Base-by-base conservation (phyloP, 2,329 filamentous ascomycete genomes). In the Talaromyces marneffei region DNA sequence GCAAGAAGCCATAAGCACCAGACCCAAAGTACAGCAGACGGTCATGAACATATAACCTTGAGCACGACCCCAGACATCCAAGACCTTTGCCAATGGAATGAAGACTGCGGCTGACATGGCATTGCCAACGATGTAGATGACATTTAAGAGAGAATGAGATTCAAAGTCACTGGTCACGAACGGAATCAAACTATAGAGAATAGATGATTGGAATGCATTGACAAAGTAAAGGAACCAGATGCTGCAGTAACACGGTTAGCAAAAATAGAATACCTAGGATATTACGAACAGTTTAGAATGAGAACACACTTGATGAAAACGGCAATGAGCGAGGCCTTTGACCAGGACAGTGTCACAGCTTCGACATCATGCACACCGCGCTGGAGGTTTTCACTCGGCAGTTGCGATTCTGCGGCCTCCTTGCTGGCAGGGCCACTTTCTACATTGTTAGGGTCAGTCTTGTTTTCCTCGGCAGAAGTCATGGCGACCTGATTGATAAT, bases 1-100 rank as follows among this genome's bases (percentile, higher is more conserved):
- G 70, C 83, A 86, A 3, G 75, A 76, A 2, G 86, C 86, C 74
- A 87, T 85, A 75, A 88, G 80, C 64, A 85, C 75, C 37, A 86
- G 73, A 20, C 67, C 78, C 0, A 78, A 56, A 0, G 78, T 76
- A 67, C 76, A 77, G 57, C 79, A 66, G 10, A 72, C 44, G 0
- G 81, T 67, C 69, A 81, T 80, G 35, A 83, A 25, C 2, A 77
- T 61, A 63, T 83, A 79, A 18, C 82, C 84, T 65, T 85, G 78
- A 1, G 83, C 77, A 25, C 85, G 82, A 29, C 83, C 85, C 79
- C 81, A 87, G 42, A 84, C 75, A 71, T 87, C 81, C 60, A 87
- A 75, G 16, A 85, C 74, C 70, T 86, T 87, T 60, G 85, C 83
- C 37, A 85, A 75, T 1, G 83, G 80, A n/a, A 87, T 77, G 67